Evolutionary conservation across 495 filamentous ascomycete species (phyloP), one percentile per base, ranked within the genome.

Genomic region (Cercophora scortea): DNA sequence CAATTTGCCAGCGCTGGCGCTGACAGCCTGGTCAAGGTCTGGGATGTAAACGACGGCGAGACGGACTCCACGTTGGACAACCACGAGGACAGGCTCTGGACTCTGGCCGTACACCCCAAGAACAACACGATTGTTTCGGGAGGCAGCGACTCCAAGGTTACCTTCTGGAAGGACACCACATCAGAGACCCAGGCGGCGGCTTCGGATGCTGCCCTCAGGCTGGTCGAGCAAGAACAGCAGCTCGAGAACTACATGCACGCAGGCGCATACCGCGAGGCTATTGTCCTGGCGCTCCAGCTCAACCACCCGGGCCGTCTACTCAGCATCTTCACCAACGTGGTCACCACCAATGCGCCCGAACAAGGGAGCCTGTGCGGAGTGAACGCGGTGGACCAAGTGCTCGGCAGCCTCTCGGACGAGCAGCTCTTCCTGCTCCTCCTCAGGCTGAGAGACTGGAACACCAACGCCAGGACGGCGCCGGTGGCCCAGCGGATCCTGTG

Each of bases 11-110:
- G 84, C 52, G 90, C 94, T 7, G 94, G 88, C 34, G 92, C 90
- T 42, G 93, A 99, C 69, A 90, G 90, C n/a, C 74, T 99, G 6
- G 89, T 99, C 44, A 99, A 97, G 68, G 76, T 97, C 47, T 99
- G 93, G 93, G 87, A 93, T 53, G 83, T 86, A 8, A 78, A 76
- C 57, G 67, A 63, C 1, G 89, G 90, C n/a, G 93, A 97, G 67
- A 77, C 81, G 4, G 86, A 87, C 43, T 82, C 84, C 52, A 97
- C 93, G 5, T 75, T 99, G 11, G 94, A 99, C 68, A 96, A 96
- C 69, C 93, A 99, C 69, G 85, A 85, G 54, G 93, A 97, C 65
- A 80, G 94, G 45, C 90, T 97, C 32, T 93, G 89, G 88, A 88
- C 89, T 2, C 76, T 95, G 0, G 80, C 87, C 25, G 77, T 79